Evolutionary conservation across 179 eudicot species (phyloP).

Genomic region (Sideroxylon spinosum): DNA sequence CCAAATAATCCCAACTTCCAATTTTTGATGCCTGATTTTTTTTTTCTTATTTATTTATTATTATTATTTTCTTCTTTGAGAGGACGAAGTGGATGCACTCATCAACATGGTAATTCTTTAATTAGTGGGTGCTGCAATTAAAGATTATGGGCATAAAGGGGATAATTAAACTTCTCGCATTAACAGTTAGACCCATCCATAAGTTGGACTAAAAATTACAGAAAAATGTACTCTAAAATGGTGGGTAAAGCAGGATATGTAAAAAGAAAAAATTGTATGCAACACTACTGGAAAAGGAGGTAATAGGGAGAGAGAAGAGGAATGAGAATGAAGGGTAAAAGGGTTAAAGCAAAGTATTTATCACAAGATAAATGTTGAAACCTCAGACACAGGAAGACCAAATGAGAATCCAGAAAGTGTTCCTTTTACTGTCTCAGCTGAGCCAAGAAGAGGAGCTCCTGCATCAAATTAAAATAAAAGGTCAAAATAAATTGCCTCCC

Average conservation of each 20-base stretch:
- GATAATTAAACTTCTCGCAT: no score
- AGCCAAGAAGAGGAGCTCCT: constrained; percentile 89
- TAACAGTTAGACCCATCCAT: not conserved
- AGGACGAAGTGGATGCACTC: no score
- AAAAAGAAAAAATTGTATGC: not conserved
- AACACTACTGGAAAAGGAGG: not conserved
- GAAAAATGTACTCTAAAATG: not conserved
- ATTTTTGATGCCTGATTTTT: no score
- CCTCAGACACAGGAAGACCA: constrained; percentile 96
- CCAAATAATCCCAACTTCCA: no score
- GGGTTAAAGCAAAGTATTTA: not conserved
- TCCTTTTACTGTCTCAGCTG: constrained; percentile 72
- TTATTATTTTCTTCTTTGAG: no score
- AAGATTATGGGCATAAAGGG: no score
- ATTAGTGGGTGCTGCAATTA: no score
- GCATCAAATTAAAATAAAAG: constrained; percentile 21
- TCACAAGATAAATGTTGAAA: constrained; percentile 18
- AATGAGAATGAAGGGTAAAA: not conserved
- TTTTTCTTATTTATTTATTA: no score
- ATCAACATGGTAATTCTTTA: no score
- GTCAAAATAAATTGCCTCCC: constrained; percentile 11
- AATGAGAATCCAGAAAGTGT: constrained; percentile 74
- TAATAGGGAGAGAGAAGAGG: not conserved
- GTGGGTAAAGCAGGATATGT: no score
- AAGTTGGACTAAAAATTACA: not conserved